phyloP scores from a whole-genome alignment of 75 land plant species.

The Adiantum capillusveneris region DNA sequence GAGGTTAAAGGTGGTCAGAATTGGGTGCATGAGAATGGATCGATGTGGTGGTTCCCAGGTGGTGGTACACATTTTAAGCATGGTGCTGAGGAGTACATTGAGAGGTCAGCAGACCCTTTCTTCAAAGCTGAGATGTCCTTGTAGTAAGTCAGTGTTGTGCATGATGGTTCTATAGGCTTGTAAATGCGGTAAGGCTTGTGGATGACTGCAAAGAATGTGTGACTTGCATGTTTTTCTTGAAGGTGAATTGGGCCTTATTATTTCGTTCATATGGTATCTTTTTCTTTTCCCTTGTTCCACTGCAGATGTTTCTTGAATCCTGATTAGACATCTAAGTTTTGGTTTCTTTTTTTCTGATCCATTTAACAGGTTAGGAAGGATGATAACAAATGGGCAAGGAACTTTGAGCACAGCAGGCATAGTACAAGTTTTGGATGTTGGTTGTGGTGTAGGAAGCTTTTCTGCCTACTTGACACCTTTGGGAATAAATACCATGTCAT shows the following conservation, averaged over 20 bases:
- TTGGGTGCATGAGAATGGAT: constrained; percentile 72
- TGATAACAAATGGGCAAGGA: constrained; percentile 63
- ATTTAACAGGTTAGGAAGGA: constrained; percentile 58
- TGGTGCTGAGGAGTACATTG: constrained; percentile 75
- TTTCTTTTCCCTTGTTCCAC: too few species aligned
- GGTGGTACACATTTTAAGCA: constrained; percentile 93
- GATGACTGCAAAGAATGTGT: too few species aligned
- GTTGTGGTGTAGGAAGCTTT: constrained; percentile 90
- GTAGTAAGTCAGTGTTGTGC: too few species aligned
- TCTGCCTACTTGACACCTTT: constrained; percentile 63
- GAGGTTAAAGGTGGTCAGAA: constrained; percentile 94
- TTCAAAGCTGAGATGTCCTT: too few species aligned
- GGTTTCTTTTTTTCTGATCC: neutral
- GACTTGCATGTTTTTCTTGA: neutral
- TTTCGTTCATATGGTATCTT: too few species aligned
- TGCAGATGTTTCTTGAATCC: too few species aligned
- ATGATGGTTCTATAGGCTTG: too few species aligned
- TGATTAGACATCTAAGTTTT: too few species aligned
- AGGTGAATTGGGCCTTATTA: neutral
- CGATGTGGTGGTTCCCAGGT: constrained; percentile 87
- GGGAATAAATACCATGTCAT: constrained; percentile 78
- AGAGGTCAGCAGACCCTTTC: constrained; percentile 44
- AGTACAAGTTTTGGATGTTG: constrained; percentile 74
- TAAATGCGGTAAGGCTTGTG: too few species aligned
- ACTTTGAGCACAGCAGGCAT: constrained; percentile 61